These are phyloP conservation scores for Stagonosporopsis tanaceti DNA, from an alignment of 2,329 filamentous ascomycete species.

Conservation along the genomic window DNA sequence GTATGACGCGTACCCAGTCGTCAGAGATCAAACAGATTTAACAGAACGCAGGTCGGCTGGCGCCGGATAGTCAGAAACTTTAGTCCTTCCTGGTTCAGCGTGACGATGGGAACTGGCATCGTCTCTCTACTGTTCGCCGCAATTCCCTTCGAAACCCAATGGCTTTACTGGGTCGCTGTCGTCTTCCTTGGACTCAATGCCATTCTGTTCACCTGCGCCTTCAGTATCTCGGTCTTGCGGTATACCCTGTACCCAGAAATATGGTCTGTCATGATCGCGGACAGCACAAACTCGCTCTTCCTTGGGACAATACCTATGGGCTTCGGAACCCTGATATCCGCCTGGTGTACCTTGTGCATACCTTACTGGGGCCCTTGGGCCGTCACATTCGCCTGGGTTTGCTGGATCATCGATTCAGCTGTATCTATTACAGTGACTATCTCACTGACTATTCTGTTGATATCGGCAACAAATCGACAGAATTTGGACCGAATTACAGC, in stretches of 20 bases:
- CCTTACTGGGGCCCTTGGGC: conserved; percentile 68
- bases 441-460: conserved; percentile 61
- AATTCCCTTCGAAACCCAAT: conserved; percentile 66
- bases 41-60: conserved; percentile 40
- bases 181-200: conserved; percentile 69
- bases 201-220: conserved; percentile 64
- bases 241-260: conserved; percentile 72
- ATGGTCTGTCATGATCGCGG: conserved; percentile 69
- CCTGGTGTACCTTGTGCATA: conserved; percentile 68
- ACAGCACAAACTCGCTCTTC: conserved; percentile 73
- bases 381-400: conserved; percentile 55
- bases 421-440: conserved; percentile 55
- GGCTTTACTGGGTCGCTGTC: conserved; percentile 67
- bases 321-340: conserved; percentile 72
- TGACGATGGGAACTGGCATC: conserved; percentile 71
- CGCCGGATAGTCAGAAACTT: conserved; percentile 49
- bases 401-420: conserved; percentile 60
- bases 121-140: conserved; percentile 69
- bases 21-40: not conserved
- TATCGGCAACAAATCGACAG: conserved; percentile 54
- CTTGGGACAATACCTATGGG: conserved; percentile 73
- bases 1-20: conserved; percentile 11
- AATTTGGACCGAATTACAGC: conserved; percentile 64
- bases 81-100: conserved; percentile 48
- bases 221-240: conserved; percentile 63